These are phyloP conservation scores for Tylopilus felleus DNA, from an alignment of 768 basidiomycete genomes.

Conservation along the genomic window DNA sequence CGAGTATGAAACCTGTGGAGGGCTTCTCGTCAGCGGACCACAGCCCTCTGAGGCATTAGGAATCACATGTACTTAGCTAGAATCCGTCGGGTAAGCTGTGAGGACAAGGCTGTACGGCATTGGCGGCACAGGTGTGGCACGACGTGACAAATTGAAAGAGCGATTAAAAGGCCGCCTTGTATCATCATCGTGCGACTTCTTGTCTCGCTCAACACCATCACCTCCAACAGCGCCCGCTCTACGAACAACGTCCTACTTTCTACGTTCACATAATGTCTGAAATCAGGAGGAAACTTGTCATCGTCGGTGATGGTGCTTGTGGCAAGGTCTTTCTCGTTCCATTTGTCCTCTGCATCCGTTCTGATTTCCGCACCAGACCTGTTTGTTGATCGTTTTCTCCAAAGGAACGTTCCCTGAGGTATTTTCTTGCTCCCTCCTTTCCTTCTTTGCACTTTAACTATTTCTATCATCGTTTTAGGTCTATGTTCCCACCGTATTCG, in stretches of 20 bases:
- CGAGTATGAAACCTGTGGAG: slow-evolving; percentile 52
- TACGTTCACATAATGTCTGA: slow-evolving; percentile 73
- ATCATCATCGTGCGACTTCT: slow-evolving; percentile 38
- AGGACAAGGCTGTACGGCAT: slow-evolving; percentile 14
- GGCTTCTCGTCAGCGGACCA: slow-evolving; percentile 6
- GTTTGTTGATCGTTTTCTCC: slow-evolving; percentile 93
- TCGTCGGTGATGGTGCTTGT: slow-evolving; percentile 97
- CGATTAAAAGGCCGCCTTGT: slow-evolving; percentile 36
- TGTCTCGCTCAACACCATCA: slow-evolving; percentile 39
- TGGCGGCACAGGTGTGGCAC: slow-evolving; percentile 33
- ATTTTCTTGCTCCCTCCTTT: background rate
- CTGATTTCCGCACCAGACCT: slow-evolving; percentile 54
- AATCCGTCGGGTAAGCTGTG: too few relatives aligned
- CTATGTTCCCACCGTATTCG: slow-evolving; percentile 98
- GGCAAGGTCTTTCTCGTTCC: slow-evolving; percentile 66
- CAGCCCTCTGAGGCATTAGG: background rate
- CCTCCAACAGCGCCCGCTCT: slow-evolving; percentile 35
- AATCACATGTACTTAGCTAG: slow-evolving; percentile 2
- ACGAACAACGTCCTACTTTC: slow-evolving; percentile 30
- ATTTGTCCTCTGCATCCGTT: slow-evolving; percentile 9
- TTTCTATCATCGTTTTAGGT: slow-evolving; percentile 51
- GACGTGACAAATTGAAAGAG: slow-evolving; percentile 28
- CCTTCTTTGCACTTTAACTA: background rate
- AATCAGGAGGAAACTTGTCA: slow-evolving; percentile 98
- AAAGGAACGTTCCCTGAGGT: slow-evolving; percentile 97